Evolutionary conservation across 352 stramenopile genomes (phyloP), one percentile per base, ranked within the genome.

Genomic region (Phytophthora macrochlamydospora): DNA sequence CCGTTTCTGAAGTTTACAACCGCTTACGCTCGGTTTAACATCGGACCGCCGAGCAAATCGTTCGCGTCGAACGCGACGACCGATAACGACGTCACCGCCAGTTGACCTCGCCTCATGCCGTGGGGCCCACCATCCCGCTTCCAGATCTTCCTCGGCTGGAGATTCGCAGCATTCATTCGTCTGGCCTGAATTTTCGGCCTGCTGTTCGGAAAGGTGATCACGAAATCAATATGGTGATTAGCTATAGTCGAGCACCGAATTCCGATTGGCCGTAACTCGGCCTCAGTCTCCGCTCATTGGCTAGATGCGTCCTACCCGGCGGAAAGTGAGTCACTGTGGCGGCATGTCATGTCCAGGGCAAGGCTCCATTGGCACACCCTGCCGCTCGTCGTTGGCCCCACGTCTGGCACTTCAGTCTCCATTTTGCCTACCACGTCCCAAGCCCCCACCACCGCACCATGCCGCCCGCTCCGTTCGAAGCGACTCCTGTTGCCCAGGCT

Each of bases 391-490:
- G 9, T 6, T 1, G 6, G 9, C 6, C 35, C 6, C 35, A 40
- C 35, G 6, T 11, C 9, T 40, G 35, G 35, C 35, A 40, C 6
- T 40, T 40, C 35, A 40, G 35, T 40, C 35, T 40, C 35, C 35
- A 40, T 11, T 40, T 40, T 11, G 35, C 35, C 35, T 40, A 11
- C 35, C 6, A 40, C 6, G 6, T 6, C 35, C 9, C 35, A 40
- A 6, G 35, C 35, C 35, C 35, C 35, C 35, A 40, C 35, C 35
- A 40, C 6, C 6, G 6, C 35, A 6, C n/a, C 35, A 78, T 78
- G 69, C 38, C 69, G 9, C 73, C 73, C 11, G 62, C 49, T n/a
- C 61, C 67, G 33, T 76, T 69, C 56, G 51, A 66, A 54, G 59
- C 57, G 18, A 24, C 18, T 24, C 18, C 18, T 24, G 18, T 24